Evolutionary conservation across 495 filamentous ascomycete genomes (phyloP).

Genomic region (Trichoderma parareesei): DNA sequence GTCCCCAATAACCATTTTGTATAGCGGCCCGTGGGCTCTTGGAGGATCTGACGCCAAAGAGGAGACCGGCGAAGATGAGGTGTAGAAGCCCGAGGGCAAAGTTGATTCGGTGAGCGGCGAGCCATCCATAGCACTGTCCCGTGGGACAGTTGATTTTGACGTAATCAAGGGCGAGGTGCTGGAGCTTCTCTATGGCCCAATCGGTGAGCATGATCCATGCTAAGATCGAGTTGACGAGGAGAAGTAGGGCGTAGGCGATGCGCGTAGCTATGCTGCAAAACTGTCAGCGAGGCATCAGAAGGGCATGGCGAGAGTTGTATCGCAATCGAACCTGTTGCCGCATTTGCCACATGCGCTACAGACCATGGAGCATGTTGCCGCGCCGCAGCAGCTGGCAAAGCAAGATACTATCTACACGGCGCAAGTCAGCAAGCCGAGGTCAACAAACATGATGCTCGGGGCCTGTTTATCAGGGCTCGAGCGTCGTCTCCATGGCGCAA

Average conservation of each 20-base stretch:
- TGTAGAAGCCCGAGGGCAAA: constrained; percentile 95
- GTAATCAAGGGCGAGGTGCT: constrained; percentile 86
- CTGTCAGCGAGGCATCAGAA: neutral
- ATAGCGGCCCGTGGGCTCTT: constrained; percentile 79
- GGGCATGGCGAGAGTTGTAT: neutral
- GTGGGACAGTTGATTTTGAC: constrained; percentile 87
- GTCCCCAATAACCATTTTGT: constrained; percentile 93
- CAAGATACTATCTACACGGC: constrained; percentile 59
- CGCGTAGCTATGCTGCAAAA: constrained; percentile 76
- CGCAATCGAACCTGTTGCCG: constrained; percentile 67
- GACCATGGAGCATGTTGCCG: constrained; percentile 87
- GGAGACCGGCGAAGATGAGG: constrained; percentile 68
- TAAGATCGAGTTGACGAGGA: constrained; percentile 89
- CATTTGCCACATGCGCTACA: constrained; percentile 95
- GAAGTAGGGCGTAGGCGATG: constrained; percentile 94
- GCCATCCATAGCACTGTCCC: constrained; percentile 88
- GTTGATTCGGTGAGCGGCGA: constrained; percentile 94
- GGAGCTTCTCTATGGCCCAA: constrained; percentile 93
- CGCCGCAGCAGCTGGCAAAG: constrained; percentile 83
- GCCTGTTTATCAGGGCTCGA: neutral
- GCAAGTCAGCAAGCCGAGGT: constrained; percentile 13
- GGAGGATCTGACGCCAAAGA: constrained; percentile 81
- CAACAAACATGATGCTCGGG: neutral
- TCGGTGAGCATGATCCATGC: constrained; percentile 99
- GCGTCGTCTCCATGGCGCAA: neutral